phyloP scores from a whole-genome alignment of 176 grass and related monocot species.

The Lolium rigidum region DNA sequence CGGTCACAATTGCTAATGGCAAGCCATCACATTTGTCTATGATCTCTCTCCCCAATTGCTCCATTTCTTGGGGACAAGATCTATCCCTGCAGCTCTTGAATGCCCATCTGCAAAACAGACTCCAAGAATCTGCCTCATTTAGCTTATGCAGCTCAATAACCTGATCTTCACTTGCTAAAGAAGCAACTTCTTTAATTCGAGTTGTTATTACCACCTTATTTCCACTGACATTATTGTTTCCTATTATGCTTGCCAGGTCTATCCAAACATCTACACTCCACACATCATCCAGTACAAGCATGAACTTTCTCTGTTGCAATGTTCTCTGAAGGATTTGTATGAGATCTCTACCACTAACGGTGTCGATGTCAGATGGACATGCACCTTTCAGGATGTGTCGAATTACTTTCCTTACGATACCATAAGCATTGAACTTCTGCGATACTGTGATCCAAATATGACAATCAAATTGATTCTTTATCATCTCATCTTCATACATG shows the following conservation, averaged over 20 bases:
- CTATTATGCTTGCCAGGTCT: conserved; percentile 5
- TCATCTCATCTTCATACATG: conserved; percentile 11
- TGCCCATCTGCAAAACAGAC: conserved; percentile 38
- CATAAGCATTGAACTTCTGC: background rate
- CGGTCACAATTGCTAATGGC: conserved; percentile 41
- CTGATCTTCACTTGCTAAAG: conserved; percentile 26
- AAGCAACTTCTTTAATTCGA: conserved; percentile 26
- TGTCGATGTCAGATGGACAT: conserved; percentile 19
- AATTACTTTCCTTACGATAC: conserved; percentile 9
- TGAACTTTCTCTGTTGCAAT: conserved; percentile 31
- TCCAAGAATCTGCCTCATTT: conserved; percentile 4
- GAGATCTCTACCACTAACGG: background rate
- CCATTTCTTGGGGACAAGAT: conserved; percentile 33
- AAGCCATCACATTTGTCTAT: conserved; percentile 35
- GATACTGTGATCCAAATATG: conserved; percentile 33
- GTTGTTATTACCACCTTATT: conserved; percentile 34
- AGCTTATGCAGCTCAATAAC: conserved; percentile 33
- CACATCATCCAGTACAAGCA: conserved; percentile 37
- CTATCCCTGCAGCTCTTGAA: conserved; percentile 24
- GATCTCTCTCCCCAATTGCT: conserved; percentile 26
- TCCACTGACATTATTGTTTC: background rate
- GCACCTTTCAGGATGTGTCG: background rate
- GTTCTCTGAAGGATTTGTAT: background rate
- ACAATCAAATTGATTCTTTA: conserved; percentile 34
- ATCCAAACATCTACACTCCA: conserved; percentile 35